A percentile compares a stretch with the other conserved stretches of the same genome.
phyloP scores from a whole-genome alignment of 371 early-diverging fungal genomes.

The Mucor velutinosus region DNA sequence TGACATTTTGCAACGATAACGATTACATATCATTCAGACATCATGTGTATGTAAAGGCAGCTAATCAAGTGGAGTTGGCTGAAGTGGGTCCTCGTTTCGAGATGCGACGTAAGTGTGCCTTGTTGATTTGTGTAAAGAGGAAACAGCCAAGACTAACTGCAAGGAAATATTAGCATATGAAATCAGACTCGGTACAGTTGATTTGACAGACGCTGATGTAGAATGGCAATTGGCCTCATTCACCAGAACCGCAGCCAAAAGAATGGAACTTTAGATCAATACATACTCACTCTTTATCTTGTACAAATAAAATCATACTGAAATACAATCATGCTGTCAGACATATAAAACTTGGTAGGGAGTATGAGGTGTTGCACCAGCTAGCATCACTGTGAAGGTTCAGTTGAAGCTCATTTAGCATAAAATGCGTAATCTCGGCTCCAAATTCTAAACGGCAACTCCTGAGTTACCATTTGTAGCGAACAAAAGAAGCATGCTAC shows the following conservation, averaged over 20 bases:
- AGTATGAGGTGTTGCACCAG: conserved; percentile 19
- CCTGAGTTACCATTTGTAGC: conserved; percentile 27
- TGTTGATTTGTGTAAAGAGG: neutral
- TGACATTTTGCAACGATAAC: conserved; percentile 95
- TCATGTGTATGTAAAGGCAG: conserved; percentile 90
- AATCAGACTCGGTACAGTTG: conserved; percentile 94
- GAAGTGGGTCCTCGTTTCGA: conserved; percentile 99
- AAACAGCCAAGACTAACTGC: neutral
- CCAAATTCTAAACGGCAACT: conserved; percentile 68
- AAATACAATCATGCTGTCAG: neutral
- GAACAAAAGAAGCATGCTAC: conserved; percentile 37
- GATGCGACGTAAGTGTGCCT: conserved; percentile 76
- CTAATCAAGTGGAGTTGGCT: conserved; percentile 88
- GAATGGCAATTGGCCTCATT: conserved; percentile 98
- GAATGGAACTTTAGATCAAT: conserved; percentile 65
- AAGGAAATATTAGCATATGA: conserved; percentile 79
- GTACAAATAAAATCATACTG: conserved; percentile 5
- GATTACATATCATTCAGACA: conserved; percentile 98
- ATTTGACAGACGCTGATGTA: conserved; percentile 93
- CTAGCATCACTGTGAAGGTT: conserved; percentile 74
- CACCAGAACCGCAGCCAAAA: conserved; percentile 93
- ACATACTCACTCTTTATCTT: neutral
- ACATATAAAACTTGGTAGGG: too few species aligned
- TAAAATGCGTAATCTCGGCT: conserved; percentile 89
- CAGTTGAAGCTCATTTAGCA: conserved; percentile 82